Evolutionary conservation across 2,329 filamentous ascomycete species (phyloP), one percentile per base, ranked within the genome.

Genomic region (Neonectria neomacrospora): DNA sequence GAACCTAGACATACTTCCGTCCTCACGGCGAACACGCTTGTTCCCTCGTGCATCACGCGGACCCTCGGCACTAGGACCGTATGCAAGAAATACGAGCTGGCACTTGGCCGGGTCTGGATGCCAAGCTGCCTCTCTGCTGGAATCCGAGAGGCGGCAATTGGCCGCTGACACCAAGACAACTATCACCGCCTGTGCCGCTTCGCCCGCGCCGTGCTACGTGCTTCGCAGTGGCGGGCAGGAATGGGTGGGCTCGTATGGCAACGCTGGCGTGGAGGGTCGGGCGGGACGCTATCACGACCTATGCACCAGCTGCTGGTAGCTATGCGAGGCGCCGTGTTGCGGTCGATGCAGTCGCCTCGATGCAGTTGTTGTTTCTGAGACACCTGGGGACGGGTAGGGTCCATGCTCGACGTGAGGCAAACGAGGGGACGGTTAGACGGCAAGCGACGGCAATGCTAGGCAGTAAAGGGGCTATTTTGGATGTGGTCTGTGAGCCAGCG

Each of bases 1-100:
- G 6, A 26, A 26, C n/a, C 28, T n/a, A 47, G 41, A 41, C 47
- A 32, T 23, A 45, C 14, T 6, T 34, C 32, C 32, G 32, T 16
- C 14, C 32, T 18, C 37, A 41, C 3, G 28, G 16, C 23, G 16
- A 48, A 57, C 26, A 54, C 32, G 14, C 22, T 26, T 47, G 50
- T 56, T 10, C n/a, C n/a, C 53, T 47, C 45, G 28, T 45, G 54
- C 60, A 53, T 58, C 54, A 58, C 54, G 48, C 54, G 54, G 37
- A 12, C 11, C 53, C 48, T 52, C 39, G 54, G 48, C 47, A 48
- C 18, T 34, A 14, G 12, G 41, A 58, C 22, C 37, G 16, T 37
- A 54, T 48, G 54, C 48, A 54, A 50, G n/a, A 22, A 63, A 63
- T 63, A 63, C 61, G 61, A 63, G 32, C 10, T 41, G 22, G 42